A percentile compares a stretch with the other conserved stretches of the same genome.
phyloP scores from a whole-genome alignment of 257 asterid genomes.

The Primulina eburnea region DNA sequence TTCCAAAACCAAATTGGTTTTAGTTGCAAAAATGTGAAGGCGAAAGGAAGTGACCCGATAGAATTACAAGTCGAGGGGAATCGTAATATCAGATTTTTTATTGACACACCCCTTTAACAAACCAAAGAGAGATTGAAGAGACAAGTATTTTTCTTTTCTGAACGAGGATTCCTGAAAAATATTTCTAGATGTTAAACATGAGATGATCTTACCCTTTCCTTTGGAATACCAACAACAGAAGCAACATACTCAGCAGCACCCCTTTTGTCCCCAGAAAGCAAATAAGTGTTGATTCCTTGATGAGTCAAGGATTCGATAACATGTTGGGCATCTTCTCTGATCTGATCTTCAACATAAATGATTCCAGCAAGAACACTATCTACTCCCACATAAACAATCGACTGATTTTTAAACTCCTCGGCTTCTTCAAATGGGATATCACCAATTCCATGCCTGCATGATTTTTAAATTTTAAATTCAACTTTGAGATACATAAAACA shows the following conservation, averaged over 20 bases:
- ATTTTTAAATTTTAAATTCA: not conserved
- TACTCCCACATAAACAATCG: constrained; percentile 89
- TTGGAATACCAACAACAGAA: constrained; percentile 93
- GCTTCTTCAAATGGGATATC: constrained; percentile 58
- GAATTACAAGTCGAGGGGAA: not conserved
- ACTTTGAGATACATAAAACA: not conserved
- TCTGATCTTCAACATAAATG: constrained; percentile 92
- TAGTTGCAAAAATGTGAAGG: too few relatives aligned
- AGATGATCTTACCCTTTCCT: constrained; percentile 61
- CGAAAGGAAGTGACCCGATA: not conserved
- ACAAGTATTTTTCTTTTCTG: too few relatives aligned
- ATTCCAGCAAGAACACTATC: constrained; percentile 84
- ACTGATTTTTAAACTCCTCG: constrained; percentile 81
- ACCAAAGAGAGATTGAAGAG: constrained; percentile 8
- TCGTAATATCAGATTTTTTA: not conserved
- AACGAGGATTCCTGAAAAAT: constrained; percentile 6
- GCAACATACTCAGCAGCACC: constrained; percentile 94
- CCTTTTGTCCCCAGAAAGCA: constrained; percentile 96
- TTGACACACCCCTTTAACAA: constrained; percentile 3
- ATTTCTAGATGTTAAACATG: not conserved
- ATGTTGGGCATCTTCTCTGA: constrained; percentile 88
- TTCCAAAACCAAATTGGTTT: too few relatives aligned
- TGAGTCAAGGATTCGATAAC: constrained; percentile 73
- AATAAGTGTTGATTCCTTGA: constrained; percentile 76
- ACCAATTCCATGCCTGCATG: constrained; percentile 74